These are phyloP conservation scores for Naganishia friedmannii DNA, from an alignment of 768 basidiomycete genomes.

Conservation along the genomic window DNA sequence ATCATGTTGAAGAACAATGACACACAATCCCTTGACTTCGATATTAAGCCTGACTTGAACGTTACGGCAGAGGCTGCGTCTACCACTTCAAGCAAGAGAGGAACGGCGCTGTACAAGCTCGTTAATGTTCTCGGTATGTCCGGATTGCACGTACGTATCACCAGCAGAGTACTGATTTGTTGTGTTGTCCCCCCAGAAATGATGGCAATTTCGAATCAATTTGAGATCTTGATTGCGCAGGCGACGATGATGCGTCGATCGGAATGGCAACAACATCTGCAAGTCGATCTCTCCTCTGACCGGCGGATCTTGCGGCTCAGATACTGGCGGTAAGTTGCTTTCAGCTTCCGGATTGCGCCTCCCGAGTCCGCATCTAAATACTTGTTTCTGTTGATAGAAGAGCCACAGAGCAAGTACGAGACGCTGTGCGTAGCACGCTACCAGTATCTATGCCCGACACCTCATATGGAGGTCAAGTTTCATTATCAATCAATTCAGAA, in stretches of 20 bases:
- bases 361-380: not conserved
- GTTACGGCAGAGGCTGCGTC: not conserved
- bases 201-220: constrained; percentile 9
- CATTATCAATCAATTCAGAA: not conserved
- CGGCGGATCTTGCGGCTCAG: constrained; percentile 5
- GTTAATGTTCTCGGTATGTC: constrained; percentile 10
- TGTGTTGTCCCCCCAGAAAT: not conserved
- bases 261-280: constrained; percentile 22
- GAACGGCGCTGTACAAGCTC: constrained; percentile 7
- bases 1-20: not conserved
- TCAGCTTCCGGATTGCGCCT: not conserved
- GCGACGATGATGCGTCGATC: constrained; percentile 19
- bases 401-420: not conserved
- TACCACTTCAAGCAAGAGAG: not conserved
- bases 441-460: not conserved
- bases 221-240: constrained; percentile 12
- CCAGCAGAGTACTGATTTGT: not conserved
- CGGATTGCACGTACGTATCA: not conserved
- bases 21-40: not conserved
- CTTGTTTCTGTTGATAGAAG: not conserved
- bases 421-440: not conserved
- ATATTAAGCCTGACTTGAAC: not conserved
- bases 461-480: not conserved
- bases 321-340: constrained; percentile 8
- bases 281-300: constrained; percentile 15